A percentile compares a stretch with the other conserved stretches of the same genome.
phyloP scores from a whole-genome alignment of 2,329 filamentous ascomycete genomes.

The Tympanopsis confertula region DNA sequence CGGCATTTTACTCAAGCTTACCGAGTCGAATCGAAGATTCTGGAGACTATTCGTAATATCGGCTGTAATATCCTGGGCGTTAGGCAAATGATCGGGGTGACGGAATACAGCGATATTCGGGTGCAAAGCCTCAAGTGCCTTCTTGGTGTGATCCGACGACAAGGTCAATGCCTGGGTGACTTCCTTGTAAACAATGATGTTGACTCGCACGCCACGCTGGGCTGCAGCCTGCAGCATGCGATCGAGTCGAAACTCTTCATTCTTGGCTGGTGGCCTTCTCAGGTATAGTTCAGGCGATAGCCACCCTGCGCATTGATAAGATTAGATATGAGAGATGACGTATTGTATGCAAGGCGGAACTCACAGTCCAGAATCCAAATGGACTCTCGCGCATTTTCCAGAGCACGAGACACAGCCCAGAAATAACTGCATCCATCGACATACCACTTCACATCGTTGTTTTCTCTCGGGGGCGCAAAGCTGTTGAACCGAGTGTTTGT shows the following conservation, averaged over 20 bases:
- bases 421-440: slow-evolving; percentile 50
- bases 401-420: slow-evolving; percentile 44
- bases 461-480: slow-evolving; percentile 43
- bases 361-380: slow-evolving; percentile 49
- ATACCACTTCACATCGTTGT: slow-evolving; percentile 52
- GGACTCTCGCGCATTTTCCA: slow-evolving; percentile 42
- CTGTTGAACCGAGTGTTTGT: slow-evolving; percentile 8
- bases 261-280: slow-evolving; percentile 43
- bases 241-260: slow-evolving; percentile 52
- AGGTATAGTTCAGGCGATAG: slow-evolving; percentile 53
- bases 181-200: slow-evolving; percentile 60
- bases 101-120: slow-evolving; percentile 55
- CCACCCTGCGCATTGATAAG: slow-evolving; percentile 26
- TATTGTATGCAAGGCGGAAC: background rate
- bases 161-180: slow-evolving; percentile 50
- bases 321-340: background rate
- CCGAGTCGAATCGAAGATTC: slow-evolving; percentile 30
- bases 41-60: slow-evolving; percentile 44
- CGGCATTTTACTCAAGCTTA: background rate
- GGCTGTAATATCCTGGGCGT: slow-evolving; percentile 18
- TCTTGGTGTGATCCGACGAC: slow-evolving; percentile 51
- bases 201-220: slow-evolving; percentile 49
- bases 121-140: slow-evolving; percentile 44
- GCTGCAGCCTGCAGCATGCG: slow-evolving; percentile 48
- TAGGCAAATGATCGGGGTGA: slow-evolving; percentile 56